Evolutionary conservation across 139 green algal genomes (phyloP).

Genomic region (Limnomonas spitsbergensis): DNA sequence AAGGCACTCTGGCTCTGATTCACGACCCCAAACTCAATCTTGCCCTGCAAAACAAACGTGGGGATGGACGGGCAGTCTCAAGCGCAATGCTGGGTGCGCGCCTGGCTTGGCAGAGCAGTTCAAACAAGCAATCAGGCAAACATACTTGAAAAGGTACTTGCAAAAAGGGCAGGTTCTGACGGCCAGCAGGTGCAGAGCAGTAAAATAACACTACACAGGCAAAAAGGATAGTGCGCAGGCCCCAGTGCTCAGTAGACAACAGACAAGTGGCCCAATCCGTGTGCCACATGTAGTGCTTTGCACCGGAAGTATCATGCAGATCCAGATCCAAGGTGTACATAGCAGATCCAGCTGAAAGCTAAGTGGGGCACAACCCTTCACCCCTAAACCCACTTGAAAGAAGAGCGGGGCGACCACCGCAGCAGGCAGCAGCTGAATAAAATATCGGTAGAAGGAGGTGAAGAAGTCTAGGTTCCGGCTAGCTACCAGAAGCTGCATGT

Average conservation of each 20-base stretch:
- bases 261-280: too few relatives aligned
- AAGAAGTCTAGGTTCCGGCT: conserved; percentile 96
- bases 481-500: conserved; percentile 74
- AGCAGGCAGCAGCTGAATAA: conserved; percentile 92
- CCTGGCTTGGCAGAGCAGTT: too few relatives aligned
- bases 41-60: conserved; percentile 69
- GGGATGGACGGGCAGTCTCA: too few relatives aligned
- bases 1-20: conserved; percentile 92
- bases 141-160: too few relatives aligned
- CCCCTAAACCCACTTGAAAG: conserved; percentile 60
- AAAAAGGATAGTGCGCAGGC: too few relatives aligned
- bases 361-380: background rate
- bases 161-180: too few relatives aligned
- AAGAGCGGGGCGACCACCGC: conserved; percentile 96
- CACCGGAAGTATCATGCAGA: background rate
- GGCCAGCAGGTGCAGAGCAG: too few relatives aligned
- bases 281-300: too few relatives aligned
- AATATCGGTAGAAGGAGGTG: conserved; percentile 87
- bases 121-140: too few relatives aligned
- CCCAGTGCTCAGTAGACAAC: too few relatives aligned
- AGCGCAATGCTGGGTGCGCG: too few relatives aligned
- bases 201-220: too few relatives aligned
- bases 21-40: conserved; percentile 98
- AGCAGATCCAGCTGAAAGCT: background rate
- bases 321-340: background rate